These are phyloP conservation scores for Metschnikowia gelsemii DNA, from an alignment of 805 yeast species.

Conservation along the genomic window DNA sequence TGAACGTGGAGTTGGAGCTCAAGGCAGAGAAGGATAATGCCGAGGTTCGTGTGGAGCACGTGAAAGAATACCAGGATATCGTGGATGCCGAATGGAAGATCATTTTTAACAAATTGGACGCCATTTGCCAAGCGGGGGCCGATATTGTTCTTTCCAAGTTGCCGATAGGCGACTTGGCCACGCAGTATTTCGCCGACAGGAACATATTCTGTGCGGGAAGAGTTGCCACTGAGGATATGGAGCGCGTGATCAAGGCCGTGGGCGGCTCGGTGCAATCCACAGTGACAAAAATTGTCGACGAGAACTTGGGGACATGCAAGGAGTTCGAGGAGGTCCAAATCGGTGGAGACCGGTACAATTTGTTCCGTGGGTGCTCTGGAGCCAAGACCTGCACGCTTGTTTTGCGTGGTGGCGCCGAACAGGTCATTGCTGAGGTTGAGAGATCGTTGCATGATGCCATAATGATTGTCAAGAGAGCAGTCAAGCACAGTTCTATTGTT, in stretches of 20 bases:
- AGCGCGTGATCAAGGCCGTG: slow-evolving; percentile 87
- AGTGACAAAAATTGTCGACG: slow-evolving; percentile 62
- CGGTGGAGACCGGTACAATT: slow-evolving; percentile 92
- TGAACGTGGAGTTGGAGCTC: slow-evolving; percentile 92
- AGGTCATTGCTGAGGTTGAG: slow-evolving; percentile 96
- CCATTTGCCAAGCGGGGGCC: slow-evolving; percentile 82
- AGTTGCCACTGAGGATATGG: slow-evolving; percentile 84
- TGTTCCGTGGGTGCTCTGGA: slow-evolving; percentile 88
- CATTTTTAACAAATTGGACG: slow-evolving; percentile 80
- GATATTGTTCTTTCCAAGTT: slow-evolving; percentile 88
- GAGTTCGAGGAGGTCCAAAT: slow-evolving; percentile 90
- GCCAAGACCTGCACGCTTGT: slow-evolving; percentile 92
- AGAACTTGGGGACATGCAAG: slow-evolving; percentile 54
- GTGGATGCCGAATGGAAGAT: slow-evolving; percentile 99
- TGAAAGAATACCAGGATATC: slow-evolving; percentile 88
- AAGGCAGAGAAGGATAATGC: slow-evolving; percentile 99
- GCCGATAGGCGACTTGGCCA: slow-evolving; percentile 98
- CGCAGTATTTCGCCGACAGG: slow-evolving; percentile 96
- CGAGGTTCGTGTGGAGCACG: slow-evolving; percentile 93
- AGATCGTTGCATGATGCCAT: slow-evolving; percentile 97
- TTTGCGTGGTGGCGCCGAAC: slow-evolving; percentile 97
- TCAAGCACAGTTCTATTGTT: slow-evolving; percentile 80
- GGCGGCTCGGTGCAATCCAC: slow-evolving; percentile 87
- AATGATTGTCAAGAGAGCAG: slow-evolving; percentile 95
- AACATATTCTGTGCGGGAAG: slow-evolving; percentile 97